Evolutionary conservation across 805 yeast species (phyloP), one percentile per base, ranked within the genome.

Genomic region (Cyberlindnera lachancei): DNA sequence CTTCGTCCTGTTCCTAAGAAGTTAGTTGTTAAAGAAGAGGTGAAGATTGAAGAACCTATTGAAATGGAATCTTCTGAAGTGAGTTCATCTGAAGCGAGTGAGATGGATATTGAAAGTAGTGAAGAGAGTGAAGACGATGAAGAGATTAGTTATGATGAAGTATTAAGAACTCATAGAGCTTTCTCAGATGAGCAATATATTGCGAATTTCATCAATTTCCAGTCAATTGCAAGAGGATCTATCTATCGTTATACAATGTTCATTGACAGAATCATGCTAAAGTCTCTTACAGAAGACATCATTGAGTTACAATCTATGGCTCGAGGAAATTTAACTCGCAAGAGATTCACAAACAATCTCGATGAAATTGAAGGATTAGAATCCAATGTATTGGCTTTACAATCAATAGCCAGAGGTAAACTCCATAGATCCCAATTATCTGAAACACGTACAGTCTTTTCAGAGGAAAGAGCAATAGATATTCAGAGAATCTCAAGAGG

Each of bases 211-310:
- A 56, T 67, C 23, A 61, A 58, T 34, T 58, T 87, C 13, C 95
- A 87, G 52, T 73, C 92, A 0, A 56, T 76, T 16, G 68, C 83
- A 13, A 63, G 85, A 42, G 94, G 92, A 14, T 75, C 83, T 0
- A 62, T 74, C 25, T 59, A 72, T 34, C 66, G 95, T 32, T 82
- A 78, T 50, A 58, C 60, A 15, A 61, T 77, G 59, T 76, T 75
- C 52, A 79, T 82, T 22, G 70, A 72, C 42, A 66, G 66, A 36
- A 77, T 78, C 37, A 66, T 81, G 62, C 50, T 82, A 18, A 70
- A 67, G 37, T 68, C 82, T 1, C 73, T 72, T 44, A 66, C 65
- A 6, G 69, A 66, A 10, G 73, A 70, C 15, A 48, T 79, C 15
- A 53, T 67, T 3, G 52, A 48, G 8, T 56, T 80, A 15, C 75